These are phyloP conservation scores for Cutaneotrichosporon sp. DNA, from an alignment of 1,284 basidiomycete genomes.

Conservation along the genomic window DNA sequence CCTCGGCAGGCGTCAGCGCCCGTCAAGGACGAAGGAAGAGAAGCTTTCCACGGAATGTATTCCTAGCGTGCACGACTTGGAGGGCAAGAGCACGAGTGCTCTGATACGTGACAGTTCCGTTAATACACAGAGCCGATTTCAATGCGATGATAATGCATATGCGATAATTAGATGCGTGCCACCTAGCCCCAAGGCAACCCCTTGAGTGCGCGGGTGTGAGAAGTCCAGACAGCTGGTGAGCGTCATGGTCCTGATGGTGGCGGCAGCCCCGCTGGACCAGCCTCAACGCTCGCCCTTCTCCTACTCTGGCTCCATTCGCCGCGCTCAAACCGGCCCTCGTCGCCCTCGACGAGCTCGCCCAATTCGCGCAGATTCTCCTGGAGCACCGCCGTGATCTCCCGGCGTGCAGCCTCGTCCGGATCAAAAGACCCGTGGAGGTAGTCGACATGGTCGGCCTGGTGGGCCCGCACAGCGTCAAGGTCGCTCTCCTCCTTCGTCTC, in stretches of 20 bases:
- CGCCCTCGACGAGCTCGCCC: constrained; percentile 39
- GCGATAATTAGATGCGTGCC: background rate
- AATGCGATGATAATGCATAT: background rate
- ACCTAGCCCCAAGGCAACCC: background rate
- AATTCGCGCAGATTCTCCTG: constrained; percentile 41
- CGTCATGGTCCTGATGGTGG: no score
- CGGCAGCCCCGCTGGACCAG: no score
- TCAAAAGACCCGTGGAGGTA: background rate
- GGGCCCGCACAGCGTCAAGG: background rate
- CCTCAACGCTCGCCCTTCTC: background rate
- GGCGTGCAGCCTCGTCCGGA: constrained; percentile 30
- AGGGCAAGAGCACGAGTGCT: no score
- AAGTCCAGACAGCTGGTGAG: no score
- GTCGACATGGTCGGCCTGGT: background rate
- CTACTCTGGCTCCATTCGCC: constrained; percentile 34
- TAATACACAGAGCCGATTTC: background rate
- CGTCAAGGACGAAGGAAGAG: constrained; percentile 34
- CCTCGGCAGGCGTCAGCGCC: background rate
- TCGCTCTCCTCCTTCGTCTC: background rate
- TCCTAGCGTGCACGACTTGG: constrained; percentile 52
- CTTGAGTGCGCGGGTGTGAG: no score
- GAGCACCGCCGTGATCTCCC: constrained; percentile 96
- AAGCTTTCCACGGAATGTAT: constrained; percentile 23
- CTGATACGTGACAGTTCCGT: no score
- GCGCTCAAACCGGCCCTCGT: constrained; percentile 42